Base-by-base conservation (phyloP, 768 basidiomycete species). In the Sporobolomyces pararoseus region DNA sequence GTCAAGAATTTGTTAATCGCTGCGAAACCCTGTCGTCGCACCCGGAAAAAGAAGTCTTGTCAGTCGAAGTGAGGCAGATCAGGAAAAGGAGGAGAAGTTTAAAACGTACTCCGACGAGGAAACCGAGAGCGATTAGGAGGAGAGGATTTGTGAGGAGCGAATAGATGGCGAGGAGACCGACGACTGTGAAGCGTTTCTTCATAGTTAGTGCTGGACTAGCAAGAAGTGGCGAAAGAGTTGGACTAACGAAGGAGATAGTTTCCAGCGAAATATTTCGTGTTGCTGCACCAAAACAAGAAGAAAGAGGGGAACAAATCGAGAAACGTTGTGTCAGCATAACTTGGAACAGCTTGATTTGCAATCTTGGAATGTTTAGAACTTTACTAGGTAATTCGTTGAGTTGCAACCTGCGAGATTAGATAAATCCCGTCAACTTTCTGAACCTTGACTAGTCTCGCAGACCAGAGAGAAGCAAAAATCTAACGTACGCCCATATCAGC, bases 71-170 rank as follows among this genome's bases (percentile, higher is more conserved):
- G 29, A 58, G 37, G 25, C 27, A 47, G 31, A 12, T 27, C 6
- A 59, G 54, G 14, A 7, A 39, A 42, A 42, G 29, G 37, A 23
- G 44, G 31, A 12, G 44, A 16, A 32, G 9, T 27, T 2, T 23
- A 9, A n/a, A n/a, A 54, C 71, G 27, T 37, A 72, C 72, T 39
- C 91, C 90, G 70, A 93, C 86, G 72, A 98, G 86, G 84, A 98
- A 93, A 27, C 82, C 84, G 71, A 96, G 82, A 7, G 94, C 87
- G 77, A 92, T 82, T 75, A 96, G 84, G 46, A 98, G 86, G 50
- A 86, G 80, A n/a, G 84, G 85, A 79, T 89, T 93, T 65, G 88
- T 90, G 75, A 98, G 79, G 73, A 91, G 73, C 4, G 91, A 89
- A 79, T 94, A 95, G 62, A 93, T 85, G n/a, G 86, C 89, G 67